Evolutionary conservation across 169 alveolate genomes (phyloP), one percentile per base, ranked within the genome.

Genomic region (Plasmodium malariae): DNA sequence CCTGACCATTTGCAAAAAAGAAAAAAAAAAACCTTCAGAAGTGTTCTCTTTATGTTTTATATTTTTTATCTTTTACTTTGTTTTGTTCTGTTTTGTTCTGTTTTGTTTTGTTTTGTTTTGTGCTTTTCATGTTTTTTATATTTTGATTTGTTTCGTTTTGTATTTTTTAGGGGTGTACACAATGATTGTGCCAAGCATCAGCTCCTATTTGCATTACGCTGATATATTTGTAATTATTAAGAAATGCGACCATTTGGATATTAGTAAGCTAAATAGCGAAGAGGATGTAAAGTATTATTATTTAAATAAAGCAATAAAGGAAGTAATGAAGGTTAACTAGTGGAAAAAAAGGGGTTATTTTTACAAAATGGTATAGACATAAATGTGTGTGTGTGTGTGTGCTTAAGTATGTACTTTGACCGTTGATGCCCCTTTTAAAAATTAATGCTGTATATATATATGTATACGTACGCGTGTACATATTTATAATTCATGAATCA

Each of bases 271-370:
- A 67, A 80, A 80, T 40, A 67, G 83, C 24, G 76, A 80, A 57
- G 85, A 30, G 24, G 90, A 80, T 59, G 67, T 80, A 54, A 80
- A 80, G 43, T 80, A 67, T 60, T 71, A 80, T 67, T 80, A 80
- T 60, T 80, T 80, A 62, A 40, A 54, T 67, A 80, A 57, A 32
- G 90, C 70, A 30, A 67, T 80, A 19, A 65, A 55, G 43, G 72
- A 68, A 37, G 43, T 80, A 14, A 30, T 55, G 59, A 69, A 70
- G 55, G 21, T 26, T 26, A 45, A 48, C 45, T 73, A 51, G 48
- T 19, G 12, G 30, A 24, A n/a, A 6, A 0, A 36, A 14, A 49
- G n/a, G 30, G 0, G n/a, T 3, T 24, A 51, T 28, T 54, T 40
- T 30, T 45, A 21, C 12, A 36, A 11, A 37, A 57, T 51, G 34